Conservation (phyloP, 1,139 yeast species). For the Yamadazyma triangularis region DNA sequence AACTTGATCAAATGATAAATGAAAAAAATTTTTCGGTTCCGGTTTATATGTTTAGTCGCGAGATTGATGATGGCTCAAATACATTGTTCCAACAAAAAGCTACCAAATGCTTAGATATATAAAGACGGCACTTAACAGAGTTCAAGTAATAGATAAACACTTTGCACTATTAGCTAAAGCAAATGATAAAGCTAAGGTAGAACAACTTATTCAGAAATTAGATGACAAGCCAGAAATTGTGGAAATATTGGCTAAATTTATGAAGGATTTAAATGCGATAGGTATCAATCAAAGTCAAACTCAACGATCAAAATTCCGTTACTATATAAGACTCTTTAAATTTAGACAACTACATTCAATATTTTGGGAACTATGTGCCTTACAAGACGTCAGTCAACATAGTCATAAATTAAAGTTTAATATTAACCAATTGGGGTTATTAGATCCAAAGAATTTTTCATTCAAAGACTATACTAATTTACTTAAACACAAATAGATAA, state of each 20-base stretch:
- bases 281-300: conserved; percentile 22
- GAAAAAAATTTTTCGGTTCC: conserved; percentile 3
- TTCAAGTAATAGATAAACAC: conserved; percentile 26
- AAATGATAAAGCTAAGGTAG: conserved; percentile 17
- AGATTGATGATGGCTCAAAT: too few species aligned
- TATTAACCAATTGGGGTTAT: conserved; percentile 28
- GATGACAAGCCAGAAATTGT: conserved; percentile 27
- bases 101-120: not conserved
- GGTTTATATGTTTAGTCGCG: too few species aligned
- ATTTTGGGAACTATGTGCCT: conserved; percentile 39
- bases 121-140: conserved; percentile 7
- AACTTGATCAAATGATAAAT: not conserved
- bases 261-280: conserved; percentile 26
- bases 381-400: conserved; percentile 28
- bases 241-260: conserved; percentile 27
- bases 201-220: conserved; percentile 22
- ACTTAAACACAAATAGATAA: conserved; percentile 23
- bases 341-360: conserved; percentile 28
- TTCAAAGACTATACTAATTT: conserved; percentile 19
- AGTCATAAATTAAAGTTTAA: conserved; percentile 23
- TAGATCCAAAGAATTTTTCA: conserved; percentile 38
- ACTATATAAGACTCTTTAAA: conserved; percentile 16
- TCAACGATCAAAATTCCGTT: conserved; percentile 11
- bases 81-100: too few species aligned
- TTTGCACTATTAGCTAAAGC: conserved; percentile 16